Conservation (phyloP, 768 basidiomycete genomes). For the Mrakia gelida region DNA sequence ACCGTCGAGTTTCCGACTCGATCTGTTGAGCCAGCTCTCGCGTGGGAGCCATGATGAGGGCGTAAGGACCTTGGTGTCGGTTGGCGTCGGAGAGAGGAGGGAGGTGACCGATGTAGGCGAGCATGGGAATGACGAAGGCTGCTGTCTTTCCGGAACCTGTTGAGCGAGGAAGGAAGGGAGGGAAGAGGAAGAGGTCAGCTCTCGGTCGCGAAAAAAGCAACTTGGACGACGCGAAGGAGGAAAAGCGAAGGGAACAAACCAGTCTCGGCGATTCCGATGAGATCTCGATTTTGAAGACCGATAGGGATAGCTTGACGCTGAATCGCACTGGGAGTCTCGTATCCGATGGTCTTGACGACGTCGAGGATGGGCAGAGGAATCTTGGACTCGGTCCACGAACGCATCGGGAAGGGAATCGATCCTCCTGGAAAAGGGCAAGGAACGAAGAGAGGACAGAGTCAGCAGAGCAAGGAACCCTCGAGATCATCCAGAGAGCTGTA, state of each 20-base stretch:
- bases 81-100: constrained; percentile 87
- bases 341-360: constrained; percentile 85
- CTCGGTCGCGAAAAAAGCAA: too few species aligned
- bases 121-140: constrained; percentile 97
- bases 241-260: constrained; percentile 52
- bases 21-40: constrained; percentile 98
- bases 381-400: constrained; percentile 82
- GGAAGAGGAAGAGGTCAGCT: neutral
- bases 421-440: constrained; percentile 58
- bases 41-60: constrained; percentile 91
- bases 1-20: constrained; percentile 85
- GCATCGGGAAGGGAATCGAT: constrained; percentile 83
- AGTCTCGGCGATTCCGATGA: constrained; percentile 98
- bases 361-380: constrained; percentile 76
- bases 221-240: too few species aligned
- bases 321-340: constrained; percentile 94
- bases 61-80: constrained; percentile 86
- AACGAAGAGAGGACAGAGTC: neutral
- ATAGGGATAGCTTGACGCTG: constrained; percentile 99
- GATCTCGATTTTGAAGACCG: constrained; percentile 89
- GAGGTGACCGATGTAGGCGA: constrained; percentile 82
- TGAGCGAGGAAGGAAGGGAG: neutral
- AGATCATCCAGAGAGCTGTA: constrained; percentile 18
- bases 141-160: constrained; percentile 97
- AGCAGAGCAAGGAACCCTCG: neutral